phyloP scores from a whole-genome alignment of 2,329 filamentous ascomycete species.

The Fonsecaea nubica region DNA sequence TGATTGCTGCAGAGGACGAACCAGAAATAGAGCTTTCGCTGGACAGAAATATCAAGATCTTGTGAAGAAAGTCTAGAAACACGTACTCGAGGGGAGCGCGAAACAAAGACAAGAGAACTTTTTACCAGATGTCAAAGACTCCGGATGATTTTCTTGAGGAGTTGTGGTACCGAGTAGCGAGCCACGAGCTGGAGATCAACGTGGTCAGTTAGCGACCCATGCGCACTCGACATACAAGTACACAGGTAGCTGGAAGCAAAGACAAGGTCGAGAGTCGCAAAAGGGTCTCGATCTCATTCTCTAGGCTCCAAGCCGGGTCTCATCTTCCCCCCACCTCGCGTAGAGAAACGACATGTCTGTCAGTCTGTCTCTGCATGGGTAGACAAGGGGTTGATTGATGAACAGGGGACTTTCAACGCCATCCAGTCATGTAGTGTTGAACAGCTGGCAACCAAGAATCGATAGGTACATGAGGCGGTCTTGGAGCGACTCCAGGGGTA shows the following conservation, averaged over 20 bases:
- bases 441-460: background rate
- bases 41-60: background rate
- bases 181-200: background rate
- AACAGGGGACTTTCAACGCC: background rate
- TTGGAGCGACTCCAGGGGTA: background rate
- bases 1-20: background rate
- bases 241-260: background rate
- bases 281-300: background rate
- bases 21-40: background rate
- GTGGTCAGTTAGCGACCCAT: conserved; percentile 1
- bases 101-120: background rate
- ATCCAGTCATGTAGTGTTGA: background rate
- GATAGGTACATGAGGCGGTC: background rate
- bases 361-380: too few species aligned
- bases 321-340: conserved; percentile 1
- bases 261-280: background rate
- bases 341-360: background rate
- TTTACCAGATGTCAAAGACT: background rate
- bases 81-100: background rate
- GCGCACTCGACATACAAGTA: background rate
- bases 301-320: background rate
- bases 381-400: background rate
- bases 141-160: background rate
- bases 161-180: background rate
- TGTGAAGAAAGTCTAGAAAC: background rate